phyloP scores from a whole-genome alignment of 2,329 filamentous ascomycete species.

The Hypomyces perniciosus region DNA sequence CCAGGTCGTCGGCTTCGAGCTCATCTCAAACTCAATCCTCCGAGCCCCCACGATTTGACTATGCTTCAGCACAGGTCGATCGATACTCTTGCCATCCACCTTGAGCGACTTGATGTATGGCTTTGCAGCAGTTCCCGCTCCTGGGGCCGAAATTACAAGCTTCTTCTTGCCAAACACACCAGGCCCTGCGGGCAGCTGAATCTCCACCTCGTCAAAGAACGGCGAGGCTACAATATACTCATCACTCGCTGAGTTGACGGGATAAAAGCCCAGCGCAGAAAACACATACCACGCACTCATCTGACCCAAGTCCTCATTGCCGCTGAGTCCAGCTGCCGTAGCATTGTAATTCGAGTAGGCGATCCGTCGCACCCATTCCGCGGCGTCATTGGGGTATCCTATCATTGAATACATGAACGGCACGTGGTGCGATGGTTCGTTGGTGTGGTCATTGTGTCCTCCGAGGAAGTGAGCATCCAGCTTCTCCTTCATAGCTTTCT shows the following conservation, averaged over 20 bases:
- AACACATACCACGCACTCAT: slow-evolving; percentile 47
- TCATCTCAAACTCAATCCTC: slow-evolving; percentile 41
- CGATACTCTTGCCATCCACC: slow-evolving; percentile 32
- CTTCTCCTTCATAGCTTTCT: slow-evolving; percentile 32
- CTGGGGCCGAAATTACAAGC: slow-evolving; percentile 36
- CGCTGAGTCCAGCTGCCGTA: slow-evolving; percentile 38
- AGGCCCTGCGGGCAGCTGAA: slow-evolving; percentile 30
- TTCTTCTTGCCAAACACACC: slow-evolving; percentile 14
- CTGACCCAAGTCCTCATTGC: slow-evolving; percentile 44
- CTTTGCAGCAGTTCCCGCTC: slow-evolving; percentile 29
- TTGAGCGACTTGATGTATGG: slow-evolving; percentile 35
- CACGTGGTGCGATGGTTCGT: slow-evolving; percentile 43
- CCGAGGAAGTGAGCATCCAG: slow-evolving; percentile 40
- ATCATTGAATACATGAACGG: slow-evolving; percentile 41
- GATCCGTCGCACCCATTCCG: slow-evolving; percentile 27
- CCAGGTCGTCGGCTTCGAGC: slow-evolving; percentile 26
- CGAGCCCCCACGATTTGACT: slow-evolving; percentile 32
- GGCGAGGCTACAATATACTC: slow-evolving; percentile 41
- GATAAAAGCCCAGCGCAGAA: slow-evolving; percentile 42
- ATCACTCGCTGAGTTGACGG: slow-evolving; percentile 38
- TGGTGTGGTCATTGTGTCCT: slow-evolving; percentile 41
- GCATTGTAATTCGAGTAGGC: slow-evolving; percentile 35
- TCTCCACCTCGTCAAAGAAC: slow-evolving; percentile 38
- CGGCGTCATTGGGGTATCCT: slow-evolving; percentile 33
- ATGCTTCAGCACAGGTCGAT: slow-evolving; percentile 33